These are phyloP conservation scores for Tetracladium setigerum DNA, from an alignment of 495 filamentous ascomycete genomes.

Conservation along the genomic window DNA sequence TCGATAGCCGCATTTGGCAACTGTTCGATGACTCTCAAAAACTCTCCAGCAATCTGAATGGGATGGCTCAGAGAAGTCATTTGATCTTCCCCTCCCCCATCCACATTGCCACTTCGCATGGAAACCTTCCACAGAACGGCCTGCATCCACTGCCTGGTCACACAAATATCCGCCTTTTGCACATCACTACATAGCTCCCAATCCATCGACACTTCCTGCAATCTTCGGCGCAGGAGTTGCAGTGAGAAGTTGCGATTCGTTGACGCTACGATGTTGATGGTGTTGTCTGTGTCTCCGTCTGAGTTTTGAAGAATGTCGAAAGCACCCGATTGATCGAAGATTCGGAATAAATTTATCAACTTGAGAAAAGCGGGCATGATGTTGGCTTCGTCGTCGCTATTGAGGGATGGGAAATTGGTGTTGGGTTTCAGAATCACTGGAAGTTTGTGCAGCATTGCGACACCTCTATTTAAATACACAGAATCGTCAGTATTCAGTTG, in stretches of 20 bases:
- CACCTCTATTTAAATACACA: constrained; percentile 20
- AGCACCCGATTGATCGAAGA: constrained; percentile 31
- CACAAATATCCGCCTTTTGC: constrained; percentile 38
- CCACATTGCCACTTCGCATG: constrained; percentile 14
- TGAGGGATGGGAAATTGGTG: constrained; percentile 24
- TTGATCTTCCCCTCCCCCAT: not conserved
- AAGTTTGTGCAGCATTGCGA: constrained; percentile 37
- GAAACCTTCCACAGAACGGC: constrained; percentile 37
- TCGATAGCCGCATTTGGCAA: constrained; percentile 30
- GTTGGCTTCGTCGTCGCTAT: constrained; percentile 26
- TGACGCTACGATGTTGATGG: not conserved
- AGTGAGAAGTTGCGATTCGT: constrained; percentile 20
- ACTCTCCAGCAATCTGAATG: constrained; percentile 33
- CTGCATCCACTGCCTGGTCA: constrained; percentile 41
- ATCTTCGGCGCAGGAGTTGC: constrained; percentile 25
- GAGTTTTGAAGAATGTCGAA: constrained; percentile 34
- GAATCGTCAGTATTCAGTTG: not conserved
- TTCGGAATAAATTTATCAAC: constrained; percentile 34
- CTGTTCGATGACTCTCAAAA: constrained; percentile 31
- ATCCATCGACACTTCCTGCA: constrained; percentile 25
- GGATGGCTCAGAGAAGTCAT: constrained; percentile 26
- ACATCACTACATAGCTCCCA: constrained; percentile 28
- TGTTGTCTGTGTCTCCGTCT: constrained; percentile 11
- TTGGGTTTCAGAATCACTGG: constrained; percentile 31
- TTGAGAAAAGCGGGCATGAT: constrained; percentile 35